phyloP scores from a whole-genome alignment of 2,329 filamentous ascomycete genomes.

The Sporothrix euskadiensis region DNA sequence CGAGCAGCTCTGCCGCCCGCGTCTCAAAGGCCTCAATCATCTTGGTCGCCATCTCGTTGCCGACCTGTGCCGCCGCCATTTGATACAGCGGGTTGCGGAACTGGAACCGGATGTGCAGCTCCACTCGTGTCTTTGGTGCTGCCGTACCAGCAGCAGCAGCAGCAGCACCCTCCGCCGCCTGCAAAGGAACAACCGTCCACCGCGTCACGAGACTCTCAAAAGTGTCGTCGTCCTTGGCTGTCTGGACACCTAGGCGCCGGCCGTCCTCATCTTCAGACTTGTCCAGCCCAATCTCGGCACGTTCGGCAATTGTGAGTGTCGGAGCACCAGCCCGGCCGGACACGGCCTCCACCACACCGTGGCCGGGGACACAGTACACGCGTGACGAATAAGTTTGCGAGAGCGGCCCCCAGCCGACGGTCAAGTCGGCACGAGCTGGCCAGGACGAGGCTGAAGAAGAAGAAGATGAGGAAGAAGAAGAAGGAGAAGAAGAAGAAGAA shows the following conservation, averaged over 20 bases:
- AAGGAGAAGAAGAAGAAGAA: conserved; percentile 44
- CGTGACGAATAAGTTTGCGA: conserved; percentile 80
- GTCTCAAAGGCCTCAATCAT: conserved; percentile 96
- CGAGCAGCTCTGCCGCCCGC: conserved; percentile 61
- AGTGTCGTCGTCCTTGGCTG: conserved; percentile 42
- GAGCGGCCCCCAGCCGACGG: conserved; percentile 81
- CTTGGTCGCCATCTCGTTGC: conserved; percentile 77
- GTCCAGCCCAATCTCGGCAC: conserved; percentile 35
- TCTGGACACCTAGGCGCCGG: conserved; percentile 28
- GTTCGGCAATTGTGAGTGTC: conserved; percentile 45
- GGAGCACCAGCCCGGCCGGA: conserved; percentile 51
- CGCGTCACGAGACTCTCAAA: conserved; percentile 69
- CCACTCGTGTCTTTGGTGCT: conserved; percentile 64
- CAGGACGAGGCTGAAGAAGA: conserved; percentile 41
- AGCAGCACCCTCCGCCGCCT: conserved; percentile 35
- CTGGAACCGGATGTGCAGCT: conserved; percentile 74
- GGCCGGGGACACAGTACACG: conserved; percentile 70
- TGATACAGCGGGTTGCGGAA: conserved; percentile 90
- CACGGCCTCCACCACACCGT: conserved; percentile 71
- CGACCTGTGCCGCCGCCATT: conserved; percentile 75
- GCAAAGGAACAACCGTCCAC: conserved; percentile 63
- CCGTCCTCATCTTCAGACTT: conserved; percentile 25
- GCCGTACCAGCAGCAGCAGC: conserved; percentile 37
- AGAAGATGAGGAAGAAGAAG: conserved; percentile 28
- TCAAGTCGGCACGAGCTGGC: conserved; percentile 76